phyloP scores from a whole-genome alignment of 495 filamentous ascomycete species.

The Jackrogersella minutella region DNA sequence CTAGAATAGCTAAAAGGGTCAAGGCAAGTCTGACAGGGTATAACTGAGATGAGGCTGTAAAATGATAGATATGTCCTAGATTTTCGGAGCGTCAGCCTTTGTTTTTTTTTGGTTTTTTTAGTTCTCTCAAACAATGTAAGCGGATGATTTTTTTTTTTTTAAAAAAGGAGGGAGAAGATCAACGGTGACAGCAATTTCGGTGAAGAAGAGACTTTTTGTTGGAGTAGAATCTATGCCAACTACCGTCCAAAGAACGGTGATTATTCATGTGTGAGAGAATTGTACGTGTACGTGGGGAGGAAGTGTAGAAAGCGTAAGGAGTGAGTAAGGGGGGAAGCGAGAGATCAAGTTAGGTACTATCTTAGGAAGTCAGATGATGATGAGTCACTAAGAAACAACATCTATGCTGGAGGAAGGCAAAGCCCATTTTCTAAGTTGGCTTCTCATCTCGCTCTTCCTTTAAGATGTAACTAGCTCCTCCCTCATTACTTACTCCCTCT shows the following conservation, averaged over 20 bases:
- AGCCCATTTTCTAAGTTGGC: conserved; percentile 27
- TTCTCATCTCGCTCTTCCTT: conserved; percentile 5
- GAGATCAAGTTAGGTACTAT: too few species aligned
- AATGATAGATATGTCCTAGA: conserved; percentile 23
- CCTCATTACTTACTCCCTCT: conserved; percentile 5
- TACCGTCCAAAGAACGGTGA: background rate
- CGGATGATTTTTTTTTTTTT: too few species aligned
- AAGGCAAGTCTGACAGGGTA: conserved; percentile 1
- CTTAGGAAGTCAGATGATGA: conserved; percentile 6
- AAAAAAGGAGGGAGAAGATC: background rate
- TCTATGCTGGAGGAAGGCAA: conserved; percentile 13
- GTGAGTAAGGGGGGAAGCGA: conserved; percentile 10
- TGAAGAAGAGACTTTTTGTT: background rate
- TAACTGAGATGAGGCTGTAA: conserved; percentile 9
- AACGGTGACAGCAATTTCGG: conserved; percentile 2
- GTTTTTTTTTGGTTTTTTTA: background rate
- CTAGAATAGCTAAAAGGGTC: background rate
- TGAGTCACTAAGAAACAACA: conserved; percentile 22
- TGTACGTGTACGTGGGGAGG: background rate
- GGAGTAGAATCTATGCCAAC: conserved; percentile 11
- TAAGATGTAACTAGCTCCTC: conserved; percentile 13
- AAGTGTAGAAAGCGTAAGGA: background rate
- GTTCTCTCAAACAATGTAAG: background rate
- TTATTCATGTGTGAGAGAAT: background rate
- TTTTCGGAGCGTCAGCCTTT: conserved; percentile 18